Evolutionary conservation across 129 eudicot genomes (phyloP), one percentile per base, ranked within the genome.

Genomic region (Silybum marianum): DNA sequence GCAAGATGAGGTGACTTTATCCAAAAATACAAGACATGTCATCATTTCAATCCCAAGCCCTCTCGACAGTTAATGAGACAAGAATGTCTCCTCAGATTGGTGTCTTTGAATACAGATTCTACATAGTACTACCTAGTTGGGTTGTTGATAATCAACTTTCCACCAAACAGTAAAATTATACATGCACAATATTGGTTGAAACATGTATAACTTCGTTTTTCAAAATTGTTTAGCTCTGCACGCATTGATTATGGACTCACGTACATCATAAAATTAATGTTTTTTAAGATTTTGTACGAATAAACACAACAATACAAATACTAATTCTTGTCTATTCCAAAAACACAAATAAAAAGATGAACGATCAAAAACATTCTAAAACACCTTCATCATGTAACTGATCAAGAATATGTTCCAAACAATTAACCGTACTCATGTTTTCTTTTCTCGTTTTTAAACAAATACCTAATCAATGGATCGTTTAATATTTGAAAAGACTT

Each of bases 371-470:
- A 25, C n/a, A 36, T 78, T 10, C 13, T 30, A 12, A 40, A 26
- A n/a, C 5, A 28, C 21, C 19, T 67, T 51, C 67, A 24, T 30
- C 26, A 48, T 67, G 38, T n/a, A 39, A 76, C 25, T 71, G 4
- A 77, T 71, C 78, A 67, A 25, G 78, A 83, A 58, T 77, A 40
- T 83, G 74, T 76, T 70, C 54, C 73, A 77, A 69, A 83, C 60
- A 36, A 70, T 48, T 60, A 65, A 71, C 28, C 58, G 60, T 77
- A 38, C 82, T 70, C 71, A 0, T 24, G 30, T 40, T 54, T 5
- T 39, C 26, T 70, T 48, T 18, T 25, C 39, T 71, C 30, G 30
- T 42, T 77, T 60, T 62, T 44, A 83, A 62, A 58, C 74, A 72
- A 71, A 34, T 22, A 62, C 62, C 54, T 77, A 83, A 78, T 8